Base-by-base conservation (phyloP, 2,329 filamentous ascomycete genomes). In the Penicillium polonicum region DNA sequence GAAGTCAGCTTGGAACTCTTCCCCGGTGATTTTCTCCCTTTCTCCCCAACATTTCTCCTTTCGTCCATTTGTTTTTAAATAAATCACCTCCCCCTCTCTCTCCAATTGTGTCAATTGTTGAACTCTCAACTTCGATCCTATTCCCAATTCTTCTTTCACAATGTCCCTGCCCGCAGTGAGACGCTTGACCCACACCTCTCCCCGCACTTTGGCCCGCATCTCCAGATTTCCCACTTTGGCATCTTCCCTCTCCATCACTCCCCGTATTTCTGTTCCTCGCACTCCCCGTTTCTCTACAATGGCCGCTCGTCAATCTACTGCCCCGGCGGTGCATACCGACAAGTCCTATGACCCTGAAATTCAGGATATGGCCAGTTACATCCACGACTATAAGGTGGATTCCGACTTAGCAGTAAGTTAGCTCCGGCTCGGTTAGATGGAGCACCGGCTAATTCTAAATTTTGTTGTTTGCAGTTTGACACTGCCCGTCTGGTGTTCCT, bases 401-500 rank as follows among this genome's bases (percentile, higher is more conserved):
- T 97, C 93, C 31, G 91, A 96, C 66, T 84, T 99, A 70, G 94
- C 94, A 74, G 92, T 97, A 83, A 78, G 91, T 59, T 19, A 19
- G 23, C 27, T 12, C 36, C 21, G 13, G 33, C 33, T 57, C 45
- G 5, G 48, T 39, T 12, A 8, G 36, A 50, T 27, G 41, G 19
- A 25, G 35, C 27, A 29, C 10, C 5, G 5, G 33, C 52, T 59
- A 50, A 62, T 43, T 27, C n/a, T 46, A 31, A 5, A 44, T 42
- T 43, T 38, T 33, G 33, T 48, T 36, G 31, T 48, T 15, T 9
- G 25, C 61, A 77, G 75, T 95, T 90, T 74, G 94, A 99, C 78
- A 99, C 94, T 48, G 94, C 94, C 62, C 89, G 94, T 79, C 93
- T 92, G 82, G 92, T 97, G 67, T 92, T 99, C 78, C 86, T 97